Base-by-base conservation (phyloP, 768 basidiomycete species). In the Melanogaster broomeanus region DNA sequence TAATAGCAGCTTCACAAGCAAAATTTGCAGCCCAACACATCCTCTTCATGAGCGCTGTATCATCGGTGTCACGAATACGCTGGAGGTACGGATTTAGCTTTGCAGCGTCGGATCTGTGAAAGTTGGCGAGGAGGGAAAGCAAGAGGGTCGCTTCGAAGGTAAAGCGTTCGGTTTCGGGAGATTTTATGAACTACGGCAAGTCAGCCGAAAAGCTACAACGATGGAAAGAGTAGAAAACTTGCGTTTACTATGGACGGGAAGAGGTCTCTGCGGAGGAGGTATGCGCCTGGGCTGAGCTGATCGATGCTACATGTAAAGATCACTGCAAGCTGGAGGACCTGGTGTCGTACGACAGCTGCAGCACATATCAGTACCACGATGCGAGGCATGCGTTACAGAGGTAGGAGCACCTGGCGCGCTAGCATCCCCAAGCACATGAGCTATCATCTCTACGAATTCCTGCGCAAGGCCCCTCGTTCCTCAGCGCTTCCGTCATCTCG, bases 71-170 rank as follows among this genome's bases (percentile, higher is more conserved):
- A 31, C 69, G 69, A 25, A 88, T 79, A 22, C 73, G 71, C 22
- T 77, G 77, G 9, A 87, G 71, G 60, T 85, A 88, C 1, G 81
- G 80, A 63, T 89, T 89, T 34, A 86, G 74, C 55, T 78, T 84
- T 10, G 83, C 81, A 10, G 84, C 84, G 60, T 87, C 85, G 0
- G 84, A 85, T 59, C 83, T 85, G 63, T 88, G 87, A 62, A 83
- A 89, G 59, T 86, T 87, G 47, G 81, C 81, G 2, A 89, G 75
- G 30, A 87, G 66, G 11, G 81, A 74, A n/a, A 87, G 74, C 6
- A 88, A 68, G 6, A 87, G 69, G 0, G 75, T 68, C 2, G 83
- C 81, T 60, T 87, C 84, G 48, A 85, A 82, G 1, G 83, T 76
- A 61, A 70, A 85, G 43, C 74, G 72, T 54, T 78, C 77, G 4